Evolutionary conservation across 805 yeast species (phyloP).

Genomic region (Gaillardinia entomophila): DNA sequence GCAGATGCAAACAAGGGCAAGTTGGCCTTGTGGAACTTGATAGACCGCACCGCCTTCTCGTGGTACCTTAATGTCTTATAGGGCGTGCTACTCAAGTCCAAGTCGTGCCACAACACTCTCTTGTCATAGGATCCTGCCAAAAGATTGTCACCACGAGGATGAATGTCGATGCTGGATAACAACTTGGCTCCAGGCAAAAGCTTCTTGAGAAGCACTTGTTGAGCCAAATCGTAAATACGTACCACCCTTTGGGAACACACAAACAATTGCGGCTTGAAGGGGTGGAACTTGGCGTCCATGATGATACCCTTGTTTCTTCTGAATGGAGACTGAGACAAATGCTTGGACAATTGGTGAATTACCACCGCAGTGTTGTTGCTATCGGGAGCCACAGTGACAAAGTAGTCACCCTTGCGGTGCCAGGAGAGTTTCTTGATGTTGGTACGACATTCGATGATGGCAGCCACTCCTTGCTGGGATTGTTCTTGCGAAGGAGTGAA

Average conservation of each 20-base stretch:
- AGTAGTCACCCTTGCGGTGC: constrained; percentile 97
- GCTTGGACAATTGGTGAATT: constrained; percentile 92
- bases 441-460: constrained; percentile 60
- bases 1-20: constrained; percentile 92
- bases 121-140: constrained; percentile 91
- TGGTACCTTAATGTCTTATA: constrained; percentile 95
- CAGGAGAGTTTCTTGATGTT: constrained; percentile 80
- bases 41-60: constrained; percentile 87
- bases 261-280: constrained; percentile 86
- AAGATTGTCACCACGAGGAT: constrained; percentile 93
- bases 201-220: constrained; percentile 78
- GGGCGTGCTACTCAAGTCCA: constrained; percentile 83
- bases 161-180: constrained; percentile 87
- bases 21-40: constrained; percentile 76
- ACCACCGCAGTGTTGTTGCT: constrained; percentile 83
- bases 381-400: constrained; percentile 94
- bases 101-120: constrained; percentile 95
- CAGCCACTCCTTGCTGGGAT: constrained; percentile 59
- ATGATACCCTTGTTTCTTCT: constrained; percentile 87
- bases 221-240: constrained; percentile 83
- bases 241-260: constrained; percentile 93
- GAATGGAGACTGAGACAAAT: constrained; percentile 93
- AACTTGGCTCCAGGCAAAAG: constrained; percentile 94
- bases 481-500: constrained; percentile 65
- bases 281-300: constrained; percentile 96